Conservation (phyloP, 305 asterid species). For the Solanum chacoense region DNA sequence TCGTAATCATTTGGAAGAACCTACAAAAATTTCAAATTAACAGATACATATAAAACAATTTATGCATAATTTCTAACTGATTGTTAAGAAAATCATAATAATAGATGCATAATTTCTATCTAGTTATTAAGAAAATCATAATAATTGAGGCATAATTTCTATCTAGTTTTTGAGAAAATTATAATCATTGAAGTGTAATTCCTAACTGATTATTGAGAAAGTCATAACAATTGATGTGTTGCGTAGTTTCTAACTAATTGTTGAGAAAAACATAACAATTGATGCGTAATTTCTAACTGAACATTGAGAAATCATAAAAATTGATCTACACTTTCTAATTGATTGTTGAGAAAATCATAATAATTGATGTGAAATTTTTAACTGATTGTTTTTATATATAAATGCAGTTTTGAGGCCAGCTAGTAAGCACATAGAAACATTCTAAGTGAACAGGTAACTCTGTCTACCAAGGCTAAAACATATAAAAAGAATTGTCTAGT, state of each 20-base stretch:
- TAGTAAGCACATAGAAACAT: background rate
- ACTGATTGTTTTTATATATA: too few relatives aligned
- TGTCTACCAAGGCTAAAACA: background rate
- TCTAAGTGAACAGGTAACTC: background rate
- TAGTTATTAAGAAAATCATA: background rate
- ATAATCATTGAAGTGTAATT: background rate
- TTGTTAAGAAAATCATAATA: background rate
- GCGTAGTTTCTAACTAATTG: background rate
- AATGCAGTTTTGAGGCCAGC: background rate
- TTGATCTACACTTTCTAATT: too few relatives aligned
- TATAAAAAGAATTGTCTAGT: background rate
- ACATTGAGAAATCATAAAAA: too few relatives aligned
- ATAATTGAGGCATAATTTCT: background rate
- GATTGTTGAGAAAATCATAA: too few relatives aligned
- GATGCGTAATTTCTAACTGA: background rate
- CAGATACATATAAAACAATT: background rate
- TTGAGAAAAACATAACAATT: background rate
- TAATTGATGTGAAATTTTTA: too few relatives aligned
- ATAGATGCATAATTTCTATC: background rate
- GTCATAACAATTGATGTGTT: background rate
- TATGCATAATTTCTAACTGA: background rate
- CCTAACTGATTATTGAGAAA: background rate
- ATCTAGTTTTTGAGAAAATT: background rate
- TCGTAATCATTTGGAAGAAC: constrained; percentile 47
- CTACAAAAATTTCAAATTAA: constrained; percentile 1